A percentile compares a stretch with the other conserved stretches of the same genome.
These are phyloP conservation scores for Jacaranda mimosifolia DNA, from an alignment of 257 asterid species.

Conservation along the genomic window DNA sequence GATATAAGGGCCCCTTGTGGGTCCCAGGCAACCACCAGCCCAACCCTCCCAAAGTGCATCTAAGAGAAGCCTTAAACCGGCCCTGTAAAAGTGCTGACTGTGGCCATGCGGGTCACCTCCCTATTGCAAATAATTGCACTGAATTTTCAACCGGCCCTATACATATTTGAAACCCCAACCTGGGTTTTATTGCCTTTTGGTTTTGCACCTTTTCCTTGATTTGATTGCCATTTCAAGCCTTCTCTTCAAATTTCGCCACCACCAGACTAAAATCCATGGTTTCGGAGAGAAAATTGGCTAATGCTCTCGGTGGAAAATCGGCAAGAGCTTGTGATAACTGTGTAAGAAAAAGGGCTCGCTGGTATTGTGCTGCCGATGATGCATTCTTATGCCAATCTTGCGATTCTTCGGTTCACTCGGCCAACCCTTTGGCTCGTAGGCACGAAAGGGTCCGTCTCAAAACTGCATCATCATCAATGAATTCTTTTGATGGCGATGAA, in stretches of 20 bases:
- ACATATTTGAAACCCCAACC: constrained; percentile 21
- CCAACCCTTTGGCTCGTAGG: constrained; percentile 75
- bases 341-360: constrained; percentile 66
- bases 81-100: constrained; percentile 52
- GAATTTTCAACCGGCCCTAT: constrained; percentile 12
- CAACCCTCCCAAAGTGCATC: constrained; percentile 21
- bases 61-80: constrained; percentile 31
- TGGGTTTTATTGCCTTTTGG: background rate
- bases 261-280: constrained; percentile 43
- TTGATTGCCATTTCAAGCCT: background rate
- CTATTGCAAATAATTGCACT: constrained; percentile 54
- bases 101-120: constrained; percentile 49
- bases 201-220: background rate
- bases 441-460: constrained; percentile 88
- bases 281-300: constrained; percentile 61
- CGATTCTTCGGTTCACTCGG: constrained; percentile 81
- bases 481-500: constrained; percentile 26
- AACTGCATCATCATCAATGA: constrained; percentile 39
- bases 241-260: background rate
- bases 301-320: constrained; percentile 68
- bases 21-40: constrained; percentile 20
- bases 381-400: constrained; percentile 86
- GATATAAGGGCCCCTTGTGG: constrained; percentile 45
- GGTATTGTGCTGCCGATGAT: constrained; percentile 92
- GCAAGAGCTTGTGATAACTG: constrained; percentile 88